A percentile compares a stretch with the other conserved stretches of the same genome.
phyloP scores from a whole-genome alignment of 805 yeast genomes.

The Ogataea degrootiae region DNA sequence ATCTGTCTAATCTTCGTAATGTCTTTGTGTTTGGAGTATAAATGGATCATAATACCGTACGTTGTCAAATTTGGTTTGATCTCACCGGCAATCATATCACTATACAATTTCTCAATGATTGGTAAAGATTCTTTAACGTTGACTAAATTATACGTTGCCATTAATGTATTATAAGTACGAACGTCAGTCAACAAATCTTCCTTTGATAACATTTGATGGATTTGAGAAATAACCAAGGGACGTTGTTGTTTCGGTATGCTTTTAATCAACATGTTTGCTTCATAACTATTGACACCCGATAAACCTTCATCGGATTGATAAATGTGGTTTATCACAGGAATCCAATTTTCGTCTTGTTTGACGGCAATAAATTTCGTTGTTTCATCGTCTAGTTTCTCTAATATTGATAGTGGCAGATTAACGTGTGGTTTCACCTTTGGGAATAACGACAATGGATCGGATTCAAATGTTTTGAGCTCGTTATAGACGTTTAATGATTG shows the following conservation, averaged over 20 bases:
- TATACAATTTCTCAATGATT: slow-evolving; percentile 32
- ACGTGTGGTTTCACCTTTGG: slow-evolving; percentile 23
- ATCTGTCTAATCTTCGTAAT: slow-evolving; percentile 35
- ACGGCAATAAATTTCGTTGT: slow-evolving; percentile 36
- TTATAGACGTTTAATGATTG: not conserved
- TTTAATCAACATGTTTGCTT: slow-evolving; percentile 33
- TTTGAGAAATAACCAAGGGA: slow-evolving; percentile 28
- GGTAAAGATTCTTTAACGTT: slow-evolving; percentile 14
- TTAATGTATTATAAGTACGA: slow-evolving; percentile 33
- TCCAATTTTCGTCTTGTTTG: slow-evolving; percentile 42
- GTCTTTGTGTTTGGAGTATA: slow-evolving; percentile 38
- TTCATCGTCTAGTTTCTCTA: slow-evolving; percentile 33
- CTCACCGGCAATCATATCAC: slow-evolving; percentile 23
- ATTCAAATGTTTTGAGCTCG: not conserved
- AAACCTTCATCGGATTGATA: slow-evolving; percentile 33
- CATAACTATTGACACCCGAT: slow-evolving; percentile 27
- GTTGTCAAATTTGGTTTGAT: slow-evolving; percentile 34
- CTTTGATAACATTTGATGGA: slow-evolving; percentile 34
- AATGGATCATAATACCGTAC: slow-evolving; percentile 40
- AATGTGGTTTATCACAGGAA: slow-evolving; percentile 36
- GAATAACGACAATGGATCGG: slow-evolving; percentile 16
- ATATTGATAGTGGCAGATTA: slow-evolving; percentile 34
- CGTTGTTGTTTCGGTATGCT: slow-evolving; percentile 38
- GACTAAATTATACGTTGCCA: slow-evolving; percentile 27
- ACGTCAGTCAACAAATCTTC: slow-evolving; percentile 31